Percentiles rank a stretch among this genome's conserved stretches.
phyloP scores from a whole-genome alignment of 176 grass and related monocot species.

The Calamus simplicifolius region DNA sequence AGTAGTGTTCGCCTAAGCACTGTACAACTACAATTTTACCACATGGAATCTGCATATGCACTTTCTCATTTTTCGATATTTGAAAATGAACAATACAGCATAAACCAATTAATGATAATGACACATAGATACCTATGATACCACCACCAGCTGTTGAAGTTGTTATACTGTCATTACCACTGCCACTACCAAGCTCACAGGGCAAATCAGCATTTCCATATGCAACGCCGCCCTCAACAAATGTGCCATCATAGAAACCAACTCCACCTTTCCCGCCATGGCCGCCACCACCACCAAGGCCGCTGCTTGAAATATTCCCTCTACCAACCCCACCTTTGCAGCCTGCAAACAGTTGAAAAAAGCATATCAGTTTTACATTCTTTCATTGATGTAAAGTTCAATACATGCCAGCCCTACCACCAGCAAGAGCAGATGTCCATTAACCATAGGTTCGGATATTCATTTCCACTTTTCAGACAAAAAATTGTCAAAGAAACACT shows the following conservation, averaged over 20 bases:
- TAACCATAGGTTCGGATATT: too few relatives aligned
- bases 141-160: slow-evolving; percentile 86
- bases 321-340: slow-evolving; percentile 84
- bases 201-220: slow-evolving; percentile 88
- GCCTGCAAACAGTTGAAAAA: slow-evolving; percentile 41
- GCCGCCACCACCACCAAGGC: slow-evolving; percentile 80
- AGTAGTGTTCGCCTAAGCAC: too few relatives aligned
- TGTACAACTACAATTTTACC: too few relatives aligned
- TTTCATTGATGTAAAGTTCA: too few relatives aligned
- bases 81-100: background rate
- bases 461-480: background rate
- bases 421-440: too few relatives aligned
- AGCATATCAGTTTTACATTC: too few relatives aligned
- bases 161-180: slow-evolving; percentile 66
- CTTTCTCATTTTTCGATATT: background rate
- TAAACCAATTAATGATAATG: slow-evolving; percentile 8
- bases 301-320: slow-evolving; percentile 46
- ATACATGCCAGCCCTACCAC: too few relatives aligned
- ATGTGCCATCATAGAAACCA: slow-evolving; percentile 29
- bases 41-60: too few relatives aligned
- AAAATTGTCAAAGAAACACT: background rate
- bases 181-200: slow-evolving; percentile 97
- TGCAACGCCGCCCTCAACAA: slow-evolving; percentile 49
- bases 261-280: slow-evolving; percentile 91
- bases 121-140: slow-evolving; percentile 58